phyloP scores from a whole-genome alignment of 345 rosid species.

The Atalantia buxifolia region DNA sequence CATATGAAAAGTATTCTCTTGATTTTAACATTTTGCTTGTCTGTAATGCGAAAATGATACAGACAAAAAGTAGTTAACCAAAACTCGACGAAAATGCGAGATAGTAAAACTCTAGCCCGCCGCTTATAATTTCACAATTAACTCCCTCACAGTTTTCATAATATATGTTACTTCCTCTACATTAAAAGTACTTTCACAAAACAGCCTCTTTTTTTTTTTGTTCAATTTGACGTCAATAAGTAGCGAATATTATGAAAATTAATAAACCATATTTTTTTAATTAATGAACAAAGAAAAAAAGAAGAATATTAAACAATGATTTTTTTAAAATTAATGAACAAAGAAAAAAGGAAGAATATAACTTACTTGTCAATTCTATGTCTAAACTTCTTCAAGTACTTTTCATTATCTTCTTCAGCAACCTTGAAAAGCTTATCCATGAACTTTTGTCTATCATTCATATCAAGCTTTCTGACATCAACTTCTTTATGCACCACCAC shows the following conservation, averaged over 20 bases:
- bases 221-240: too few relatives aligned
- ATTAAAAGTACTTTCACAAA: too few relatives aligned
- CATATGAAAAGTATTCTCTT: neutral
- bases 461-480: constrained; percentile 71
- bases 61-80: neutral
- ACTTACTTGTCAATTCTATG: constrained; percentile 71
- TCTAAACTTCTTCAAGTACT: constrained; percentile 67
- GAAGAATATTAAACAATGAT: too few relatives aligned
- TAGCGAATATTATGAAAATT: too few relatives aligned
- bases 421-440: constrained; percentile 71
- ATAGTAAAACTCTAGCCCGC: neutral
- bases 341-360: neutral
- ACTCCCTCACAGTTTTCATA: too few relatives aligned
- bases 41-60: neutral
- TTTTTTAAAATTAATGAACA: too few relatives aligned
- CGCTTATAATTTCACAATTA: too few relatives aligned
- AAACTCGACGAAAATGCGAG: neutral
- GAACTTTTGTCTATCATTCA: constrained; percentile 61
- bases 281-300: too few relatives aligned
- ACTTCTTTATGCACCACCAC: constrained; percentile 42
- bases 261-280: too few relatives aligned
- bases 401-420: constrained; percentile 86
- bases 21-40: too few relatives aligned
- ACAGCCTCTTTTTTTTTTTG: too few relatives aligned
- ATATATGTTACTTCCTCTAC: too few relatives aligned